Percentiles rank a stretch among this genome's conserved stretches.
Conservation (phyloP, 345 rosid species). For the Eucalyptus melliodora region DNA sequence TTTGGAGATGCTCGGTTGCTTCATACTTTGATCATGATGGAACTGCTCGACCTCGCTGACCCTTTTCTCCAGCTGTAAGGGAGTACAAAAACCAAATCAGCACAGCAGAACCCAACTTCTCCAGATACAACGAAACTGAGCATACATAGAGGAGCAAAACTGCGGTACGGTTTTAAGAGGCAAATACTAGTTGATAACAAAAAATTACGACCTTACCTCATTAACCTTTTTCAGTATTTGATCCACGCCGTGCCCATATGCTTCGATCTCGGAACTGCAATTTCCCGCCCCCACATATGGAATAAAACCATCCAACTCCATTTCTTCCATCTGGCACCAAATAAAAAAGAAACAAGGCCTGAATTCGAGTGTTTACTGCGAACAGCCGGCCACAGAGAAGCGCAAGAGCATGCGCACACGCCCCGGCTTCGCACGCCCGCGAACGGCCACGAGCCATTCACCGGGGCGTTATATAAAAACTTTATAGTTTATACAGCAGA, state of each 20-base stretch:
- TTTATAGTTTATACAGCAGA: neutral
- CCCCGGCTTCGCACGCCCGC: neutral
- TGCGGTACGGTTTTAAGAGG: neutral
- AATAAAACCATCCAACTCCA: neutral
- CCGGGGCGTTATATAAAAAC: neutral
- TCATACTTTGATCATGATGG: conserved; percentile 18
- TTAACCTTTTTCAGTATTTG: neutral
- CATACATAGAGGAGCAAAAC: neutral
- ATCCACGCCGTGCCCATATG: neutral
- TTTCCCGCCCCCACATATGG: neutral
- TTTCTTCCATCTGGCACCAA: neutral
- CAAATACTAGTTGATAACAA: neutral
- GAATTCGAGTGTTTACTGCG: neutral
- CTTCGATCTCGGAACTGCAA: neutral
- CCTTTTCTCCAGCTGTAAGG: conserved; percentile 48
- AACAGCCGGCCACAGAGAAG: neutral
- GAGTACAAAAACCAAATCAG: neutral
- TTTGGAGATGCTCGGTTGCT: conserved; percentile 21
- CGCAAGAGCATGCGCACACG: neutral
- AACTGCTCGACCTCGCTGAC: conserved; percentile 59
- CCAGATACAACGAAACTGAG: neutral
- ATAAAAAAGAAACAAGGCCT: neutral
- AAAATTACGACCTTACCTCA: neutral
- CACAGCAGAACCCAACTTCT: neutral
- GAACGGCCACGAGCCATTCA: neutral